Percentiles rank a stretch among this genome's conserved stretches.
Evolutionary conservation across 2,329 filamentous ascomycete genomes (phyloP).

Genomic region (Diplocarpon mali): DNA sequence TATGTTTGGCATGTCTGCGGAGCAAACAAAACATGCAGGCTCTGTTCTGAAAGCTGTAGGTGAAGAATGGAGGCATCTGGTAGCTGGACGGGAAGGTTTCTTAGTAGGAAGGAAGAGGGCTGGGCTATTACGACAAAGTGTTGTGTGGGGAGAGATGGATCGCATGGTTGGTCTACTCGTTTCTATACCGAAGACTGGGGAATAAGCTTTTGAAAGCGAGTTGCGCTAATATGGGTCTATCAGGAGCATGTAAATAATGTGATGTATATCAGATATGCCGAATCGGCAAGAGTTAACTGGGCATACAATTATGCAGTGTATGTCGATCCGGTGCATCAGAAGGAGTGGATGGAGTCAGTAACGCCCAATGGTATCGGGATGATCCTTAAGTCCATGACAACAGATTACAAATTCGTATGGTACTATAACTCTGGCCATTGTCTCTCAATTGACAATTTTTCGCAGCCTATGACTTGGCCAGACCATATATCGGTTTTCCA

Average conservation of each 20-base stretch:
- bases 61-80: constrained; percentile 57
- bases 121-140: constrained; percentile 53
- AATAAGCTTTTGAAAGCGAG: not conserved
- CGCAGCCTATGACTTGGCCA: constrained; percentile 70
- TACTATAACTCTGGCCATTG: not conserved
- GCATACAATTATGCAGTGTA: constrained; percentile 54
- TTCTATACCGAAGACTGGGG: too few species aligned
- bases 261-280: constrained; percentile 72
- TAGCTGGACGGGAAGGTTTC: constrained; percentile 67
- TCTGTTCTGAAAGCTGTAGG: constrained; percentile 48
- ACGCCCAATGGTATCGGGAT: constrained; percentile 56
- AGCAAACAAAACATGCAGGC: constrained; percentile 47
- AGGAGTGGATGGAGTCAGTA: constrained; percentile 59
- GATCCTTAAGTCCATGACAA: constrained; percentile 69
- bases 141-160: constrained; percentile 81
- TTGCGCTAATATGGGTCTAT: not conserved
- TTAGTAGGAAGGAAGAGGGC: constrained; percentile 50
- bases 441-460: not conserved
- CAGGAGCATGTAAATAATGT: constrained; percentile 79
- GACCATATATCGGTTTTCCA: constrained; percentile 78
- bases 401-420: constrained; percentile 75
- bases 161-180: constrained; percentile 37
- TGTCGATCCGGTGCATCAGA: constrained; percentile 47
- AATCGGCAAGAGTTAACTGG: constrained; percentile 73
- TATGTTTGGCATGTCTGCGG: constrained; percentile 53